phyloP scores from a whole-genome alignment of 495 filamentous ascomycete species.

The Podospora appendiculata region DNA sequence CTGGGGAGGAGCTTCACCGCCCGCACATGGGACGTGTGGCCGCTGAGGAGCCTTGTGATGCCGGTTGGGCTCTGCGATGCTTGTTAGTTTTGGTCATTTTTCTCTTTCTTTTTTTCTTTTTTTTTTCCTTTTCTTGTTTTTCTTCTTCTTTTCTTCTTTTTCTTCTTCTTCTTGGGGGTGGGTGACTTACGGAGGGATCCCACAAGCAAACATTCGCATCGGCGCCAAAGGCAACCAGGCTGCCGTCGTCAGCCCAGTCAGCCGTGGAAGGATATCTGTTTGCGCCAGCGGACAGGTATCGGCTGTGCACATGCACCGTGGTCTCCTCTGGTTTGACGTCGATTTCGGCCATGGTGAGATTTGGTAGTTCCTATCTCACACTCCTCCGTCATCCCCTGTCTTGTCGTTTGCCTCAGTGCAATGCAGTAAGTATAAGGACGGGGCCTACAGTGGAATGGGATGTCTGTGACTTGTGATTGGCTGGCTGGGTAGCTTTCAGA shows the following conservation, averaged over 20 bases:
- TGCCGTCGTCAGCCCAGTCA: slow-evolving; percentile 70
- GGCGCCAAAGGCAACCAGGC: slow-evolving; percentile 80
- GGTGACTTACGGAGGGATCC: slow-evolving; percentile 63
- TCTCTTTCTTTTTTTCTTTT: background rate
- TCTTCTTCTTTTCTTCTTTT: background rate
- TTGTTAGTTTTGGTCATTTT: background rate
- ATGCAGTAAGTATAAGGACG: background rate
- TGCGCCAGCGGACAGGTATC: slow-evolving; percentile 77
- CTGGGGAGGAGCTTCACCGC: slow-evolving; percentile 70
- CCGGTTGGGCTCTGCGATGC: slow-evolving; percentile 46
- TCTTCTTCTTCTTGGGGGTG: background rate
- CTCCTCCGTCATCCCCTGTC: background rate
- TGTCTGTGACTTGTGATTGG: no score
- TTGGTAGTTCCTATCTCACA: background rate
- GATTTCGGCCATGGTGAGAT: slow-evolving; percentile 15
- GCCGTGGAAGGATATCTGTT: slow-evolving; percentile 85
- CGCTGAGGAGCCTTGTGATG: slow-evolving; percentile 61
- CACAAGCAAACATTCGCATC: slow-evolving; percentile 84
- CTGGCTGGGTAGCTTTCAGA: no score
- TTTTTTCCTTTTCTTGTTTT: background rate
- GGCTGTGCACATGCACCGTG: slow-evolving; percentile 16
- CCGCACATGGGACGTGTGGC: slow-evolving; percentile 76
- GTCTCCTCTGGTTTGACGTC: background rate
- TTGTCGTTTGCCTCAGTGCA: background rate
- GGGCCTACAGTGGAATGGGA: no score